These are phyloP conservation scores for Pseudohalonectria lignicola DNA, from an alignment of 2,329 filamentous ascomycete species.

Conservation along the genomic window DNA sequence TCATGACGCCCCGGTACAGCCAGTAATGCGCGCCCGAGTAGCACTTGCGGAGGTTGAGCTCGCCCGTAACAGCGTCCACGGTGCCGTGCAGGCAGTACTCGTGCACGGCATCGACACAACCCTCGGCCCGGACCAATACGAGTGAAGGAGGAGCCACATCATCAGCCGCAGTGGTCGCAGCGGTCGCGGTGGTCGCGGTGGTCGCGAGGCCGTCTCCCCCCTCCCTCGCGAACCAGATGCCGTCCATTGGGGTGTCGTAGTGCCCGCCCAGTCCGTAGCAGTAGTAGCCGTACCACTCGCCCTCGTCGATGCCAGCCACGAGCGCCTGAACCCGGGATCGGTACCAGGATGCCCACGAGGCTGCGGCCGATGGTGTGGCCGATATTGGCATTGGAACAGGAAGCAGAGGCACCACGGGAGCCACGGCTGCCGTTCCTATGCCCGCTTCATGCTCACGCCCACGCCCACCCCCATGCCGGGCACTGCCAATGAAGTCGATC, in stretches of 20 bases:
- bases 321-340: background rate
- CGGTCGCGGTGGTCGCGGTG: too few relatives aligned
- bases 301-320: background rate
- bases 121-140: background rate
- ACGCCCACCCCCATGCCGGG: too few relatives aligned
- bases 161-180: background rate
- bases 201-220: too few relatives aligned
- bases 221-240: background rate
- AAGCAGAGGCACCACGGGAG: too few relatives aligned
- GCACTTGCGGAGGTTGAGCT: background rate
- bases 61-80: background rate
- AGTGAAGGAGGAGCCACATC: background rate
- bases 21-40: background rate
- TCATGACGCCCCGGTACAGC: background rate
- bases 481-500: too few relatives aligned
- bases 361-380: too few relatives aligned
- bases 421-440: too few relatives aligned
- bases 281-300: background rate
- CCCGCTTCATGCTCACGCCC: too few relatives aligned
- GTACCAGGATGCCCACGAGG: too few relatives aligned
- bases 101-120: background rate
- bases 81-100: too few relatives aligned
- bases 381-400: too few relatives aligned
- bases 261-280: background rate
- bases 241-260: background rate